Percentiles rank a stretch among this genome's conserved stretches.
These are phyloP conservation scores for Misopates orontium DNA, from an alignment of 257 asterid genomes.

Conservation along the genomic window DNA sequence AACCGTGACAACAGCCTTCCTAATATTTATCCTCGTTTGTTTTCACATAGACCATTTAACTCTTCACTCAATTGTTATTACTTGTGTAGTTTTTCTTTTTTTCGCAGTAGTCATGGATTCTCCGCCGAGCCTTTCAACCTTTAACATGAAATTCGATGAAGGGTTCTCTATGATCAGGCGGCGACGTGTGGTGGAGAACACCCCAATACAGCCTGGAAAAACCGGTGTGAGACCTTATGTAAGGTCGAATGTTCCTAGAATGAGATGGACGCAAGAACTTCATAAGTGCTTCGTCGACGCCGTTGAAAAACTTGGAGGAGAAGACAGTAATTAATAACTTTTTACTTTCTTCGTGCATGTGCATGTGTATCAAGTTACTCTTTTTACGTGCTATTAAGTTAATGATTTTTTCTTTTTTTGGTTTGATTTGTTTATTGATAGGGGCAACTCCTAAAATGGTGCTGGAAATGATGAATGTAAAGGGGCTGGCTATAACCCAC, in stretches of 20 bases:
- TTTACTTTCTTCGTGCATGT: constrained; percentile 26
- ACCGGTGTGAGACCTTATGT: constrained; percentile 53
- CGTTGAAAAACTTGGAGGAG: constrained; percentile 72
- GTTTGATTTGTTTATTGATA: constrained; percentile 17
- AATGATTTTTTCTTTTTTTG: neutral
- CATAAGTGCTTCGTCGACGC: constrained; percentile 65
- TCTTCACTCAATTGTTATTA: constrained; percentile 11
- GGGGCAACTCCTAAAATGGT: constrained; percentile 91
- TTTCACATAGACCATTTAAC: constrained; percentile 37
- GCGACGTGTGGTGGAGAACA: too few relatives aligned
- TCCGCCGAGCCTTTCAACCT: constrained; percentile 34
- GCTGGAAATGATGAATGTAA: constrained; percentile 73
- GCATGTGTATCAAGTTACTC: constrained; percentile 26
- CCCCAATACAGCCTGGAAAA: too few relatives aligned
- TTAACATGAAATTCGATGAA: constrained; percentile 15
- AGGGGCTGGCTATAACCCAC: constrained; percentile 69
- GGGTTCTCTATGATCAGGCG: constrained; percentile 2
- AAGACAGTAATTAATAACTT: constrained; percentile 46
- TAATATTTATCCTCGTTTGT: constrained; percentile 50
- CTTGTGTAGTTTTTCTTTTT: neutral
- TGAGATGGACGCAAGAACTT: constrained; percentile 71
- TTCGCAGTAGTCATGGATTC: constrained; percentile 41
- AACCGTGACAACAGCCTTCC: constrained; percentile 42
- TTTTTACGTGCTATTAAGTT: neutral
- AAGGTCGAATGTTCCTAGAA: constrained; percentile 62